Base-by-base conservation (phyloP, 148 eudicot genomes). In the Rhododendron henanense region DNA sequence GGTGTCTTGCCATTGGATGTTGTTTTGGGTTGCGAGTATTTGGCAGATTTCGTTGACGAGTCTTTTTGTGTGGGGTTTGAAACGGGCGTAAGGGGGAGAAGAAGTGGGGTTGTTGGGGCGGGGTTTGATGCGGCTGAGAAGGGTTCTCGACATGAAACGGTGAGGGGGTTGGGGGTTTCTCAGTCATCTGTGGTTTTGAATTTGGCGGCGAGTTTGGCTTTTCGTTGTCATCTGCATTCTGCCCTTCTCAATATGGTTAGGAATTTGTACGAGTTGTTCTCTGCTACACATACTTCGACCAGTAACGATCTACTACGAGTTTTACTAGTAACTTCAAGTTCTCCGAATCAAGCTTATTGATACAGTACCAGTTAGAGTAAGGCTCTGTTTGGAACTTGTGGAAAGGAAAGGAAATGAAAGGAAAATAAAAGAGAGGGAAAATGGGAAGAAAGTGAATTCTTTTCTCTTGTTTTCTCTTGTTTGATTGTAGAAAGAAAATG, bases 51-150 rank as follows among this genome's bases (percentile, higher is more conserved):
- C 90, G 81, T 90, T 84, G 1, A 92, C 91, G 76, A 93, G 76
- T 48, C 59, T 86, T 23, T 90, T 92, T 84, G 91, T 44, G 39
- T 91, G 87, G 85, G 92, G 90, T 18, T 90, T 89, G 84, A 90
- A 57, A 55, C 51, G 88, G 16, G 61, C 53, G 77, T 63, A 86
- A 61, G 86, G 82, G 41, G 91, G 28, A 9, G 90, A 84, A 11
- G 90, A 85, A 81, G 73, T 90, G 83, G 89, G 86, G 51, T 93
- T 89, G 71, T 85, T 91, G 90, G 83, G 90, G 47, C 75, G 92
- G 82, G 98, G 96, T 92, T 94, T 96, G 48, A 96, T 92, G 85
- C 90, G 92, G 59, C 93, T 87, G 83, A 96, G 94, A 25, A 95
- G 78, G 81, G 89, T 83, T 87, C 92, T 94, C 81, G 98, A 95